phyloP scores from a whole-genome alignment of 345 rosid genomes.

The Tarenaya hassleriana region DNA sequence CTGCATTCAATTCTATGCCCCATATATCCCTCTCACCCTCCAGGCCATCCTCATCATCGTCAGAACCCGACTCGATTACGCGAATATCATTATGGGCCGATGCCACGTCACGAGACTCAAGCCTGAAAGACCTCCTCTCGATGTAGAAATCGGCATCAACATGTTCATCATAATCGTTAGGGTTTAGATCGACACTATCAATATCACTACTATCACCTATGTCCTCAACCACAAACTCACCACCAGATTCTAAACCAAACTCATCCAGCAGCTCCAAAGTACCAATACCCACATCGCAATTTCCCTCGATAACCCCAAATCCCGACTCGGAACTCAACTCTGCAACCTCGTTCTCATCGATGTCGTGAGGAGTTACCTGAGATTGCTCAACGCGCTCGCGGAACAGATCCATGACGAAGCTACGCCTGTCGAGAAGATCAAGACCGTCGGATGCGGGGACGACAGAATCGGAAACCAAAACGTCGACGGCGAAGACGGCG shows the following conservation, averaged over 20 bases:
- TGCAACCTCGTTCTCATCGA: conserved; percentile 18
- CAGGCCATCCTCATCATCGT: conserved; percentile 24
- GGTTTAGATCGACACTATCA: conserved; percentile 9
- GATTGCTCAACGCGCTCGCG: conserved; percentile 92
- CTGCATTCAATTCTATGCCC: conserved; percentile 41
- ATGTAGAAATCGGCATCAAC: conserved; percentile 47
- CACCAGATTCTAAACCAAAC: conserved; percentile 41
- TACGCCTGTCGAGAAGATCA: conserved; percentile 47
- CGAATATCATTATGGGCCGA: conserved; percentile 21
- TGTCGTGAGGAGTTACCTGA: conserved; percentile 28
- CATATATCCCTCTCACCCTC: conserved; percentile 25
- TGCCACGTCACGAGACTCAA: conserved; percentile 34
- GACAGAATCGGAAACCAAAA: conserved; percentile 32
- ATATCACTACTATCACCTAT: conserved; percentile 25
- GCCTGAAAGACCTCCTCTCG: conserved; percentile 39
- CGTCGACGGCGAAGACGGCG: conserved; percentile 19
- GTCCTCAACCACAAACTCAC: conserved; percentile 28
- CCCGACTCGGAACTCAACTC: conserved; percentile 26
- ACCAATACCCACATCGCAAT: conserved; percentile 31
- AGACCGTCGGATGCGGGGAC: conserved; percentile 20
- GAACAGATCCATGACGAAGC: conserved; percentile 84
- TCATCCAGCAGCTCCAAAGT: conserved; percentile 38
- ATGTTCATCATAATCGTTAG: conserved; percentile 25
- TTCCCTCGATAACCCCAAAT: conserved; percentile 42
- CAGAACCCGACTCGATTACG: conserved; percentile 46